Base-by-base conservation (phyloP, 108 stramenopile genomes). In the Mediolabrus comicus region DNA sequence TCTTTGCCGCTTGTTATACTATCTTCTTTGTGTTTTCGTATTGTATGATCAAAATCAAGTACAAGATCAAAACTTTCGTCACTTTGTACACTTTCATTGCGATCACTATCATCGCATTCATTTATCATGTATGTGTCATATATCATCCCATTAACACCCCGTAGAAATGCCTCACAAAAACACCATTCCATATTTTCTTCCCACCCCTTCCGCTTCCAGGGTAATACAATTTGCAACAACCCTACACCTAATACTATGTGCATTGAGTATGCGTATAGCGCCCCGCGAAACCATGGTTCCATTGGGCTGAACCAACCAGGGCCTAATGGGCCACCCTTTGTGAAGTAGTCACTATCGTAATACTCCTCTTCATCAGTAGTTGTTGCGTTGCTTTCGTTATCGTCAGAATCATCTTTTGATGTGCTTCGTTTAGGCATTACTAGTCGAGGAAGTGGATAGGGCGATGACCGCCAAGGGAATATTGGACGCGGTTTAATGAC, bases 391-490 rank as follows among this genome's bases (percentile, higher is more conserved):
- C 58, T 66, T 28, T 25, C 53, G 6, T 62, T 27, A 27, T 67
- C 58, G 33, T 60, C 60, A 11, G 28, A 36, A 16, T 35, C 27
- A 12, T 31, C 9, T 25, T 30, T 52, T 24, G 14, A 19, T 24
- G 27, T 69, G 43, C 27, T 12, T 52, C 25, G 53, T 27, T 9
- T 10, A 11, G 74, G 67, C 26, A n/a, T 25, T 4, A 68, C 60
- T 3, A 68, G 43, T 3, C 74, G 60, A 16, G 74, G 74, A 0
- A 75, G 62, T 27, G 67, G 67, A 56, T 64, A 17, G 4, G 74
- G 53, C 27, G 60, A 68, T 34, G 59, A 59, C 4, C 74, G 53
- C 74, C 74, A 75, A 27, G 74, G 74, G 38, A 75, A 75, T n/a
- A 68, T 46, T 10, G 74, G 55, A 22, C 60, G 49, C 0, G 74